Conservation (phyloP, 306 rosid genomes). For the Luffa aegyptiaca region DNA sequence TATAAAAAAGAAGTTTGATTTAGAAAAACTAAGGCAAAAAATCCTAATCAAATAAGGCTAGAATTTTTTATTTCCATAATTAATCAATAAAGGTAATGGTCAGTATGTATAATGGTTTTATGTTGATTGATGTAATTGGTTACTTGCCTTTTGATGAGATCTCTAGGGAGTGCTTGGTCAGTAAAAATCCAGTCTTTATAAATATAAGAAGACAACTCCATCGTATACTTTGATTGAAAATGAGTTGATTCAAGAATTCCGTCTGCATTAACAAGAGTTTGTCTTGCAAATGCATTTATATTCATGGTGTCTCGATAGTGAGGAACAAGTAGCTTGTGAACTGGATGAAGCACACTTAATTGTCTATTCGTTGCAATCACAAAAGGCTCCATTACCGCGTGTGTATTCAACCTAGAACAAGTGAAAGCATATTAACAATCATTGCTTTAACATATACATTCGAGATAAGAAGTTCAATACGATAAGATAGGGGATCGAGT, state of each 20-base stretch:
- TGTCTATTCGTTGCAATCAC: constrained; percentile 65
- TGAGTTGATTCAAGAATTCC: constrained; percentile 57
- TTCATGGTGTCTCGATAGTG: constrained; percentile 84
- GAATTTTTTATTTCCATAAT: too few relatives aligned
- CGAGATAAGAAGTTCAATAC: too few relatives aligned
- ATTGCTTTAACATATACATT: neutral
- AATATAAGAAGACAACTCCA: constrained; percentile 60
- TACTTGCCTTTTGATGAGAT: constrained; percentile 53
- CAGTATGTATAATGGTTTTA: too few relatives aligned
- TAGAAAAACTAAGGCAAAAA: too few relatives aligned
- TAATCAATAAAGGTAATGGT: neutral
- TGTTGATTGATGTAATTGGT: neutral
- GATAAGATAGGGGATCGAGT: neutral
- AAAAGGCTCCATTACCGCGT: constrained; percentile 75
- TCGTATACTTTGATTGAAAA: constrained; percentile 42
- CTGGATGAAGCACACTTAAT: constrained; percentile 73
- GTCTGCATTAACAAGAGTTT: constrained; percentile 54
- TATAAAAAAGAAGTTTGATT: too few relatives aligned
- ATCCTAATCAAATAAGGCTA: too few relatives aligned
- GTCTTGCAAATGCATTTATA: constrained; percentile 57
- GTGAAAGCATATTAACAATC: neutral
- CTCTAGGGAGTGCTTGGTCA: constrained; percentile 66
- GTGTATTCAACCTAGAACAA: constrained; percentile 61
- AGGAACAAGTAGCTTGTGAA: constrained; percentile 62
- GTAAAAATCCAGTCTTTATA: constrained; percentile 68